A percentile compares a stretch with the other conserved stretches of the same genome.
These are phyloP conservation scores for Hericium rajendrae DNA, from an alignment of 768 basidiomycete genomes.

Conservation along the genomic window DNA sequence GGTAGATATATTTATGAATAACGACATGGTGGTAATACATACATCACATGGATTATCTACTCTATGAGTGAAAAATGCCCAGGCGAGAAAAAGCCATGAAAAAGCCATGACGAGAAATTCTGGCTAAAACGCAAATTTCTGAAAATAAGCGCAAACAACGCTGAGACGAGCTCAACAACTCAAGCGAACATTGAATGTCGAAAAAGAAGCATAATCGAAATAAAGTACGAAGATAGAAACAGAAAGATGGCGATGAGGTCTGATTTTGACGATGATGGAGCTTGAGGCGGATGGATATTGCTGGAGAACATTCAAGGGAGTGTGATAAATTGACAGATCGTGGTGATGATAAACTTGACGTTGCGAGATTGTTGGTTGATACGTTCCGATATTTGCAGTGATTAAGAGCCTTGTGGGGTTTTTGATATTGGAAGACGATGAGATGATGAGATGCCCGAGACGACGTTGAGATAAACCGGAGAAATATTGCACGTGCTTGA, in stretches of 20 bases:
- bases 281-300: not conserved
- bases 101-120: too few species aligned
- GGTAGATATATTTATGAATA: not conserved
- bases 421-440: slow-evolving; percentile 7
- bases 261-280: not conserved
- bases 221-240: not conserved
- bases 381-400: slow-evolving; percentile 13
- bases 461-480: not conserved
- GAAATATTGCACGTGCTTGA: slow-evolving; percentile 11
- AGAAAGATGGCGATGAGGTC: not conserved
- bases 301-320: not conserved
- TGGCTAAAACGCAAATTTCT: too few species aligned
- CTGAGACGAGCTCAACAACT: too few species aligned
- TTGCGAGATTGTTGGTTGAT: not conserved
- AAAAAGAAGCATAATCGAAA: not conserved
- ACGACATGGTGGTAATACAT: not conserved
- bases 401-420: slow-evolving; percentile 24
- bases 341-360: not conserved
- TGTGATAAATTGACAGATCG: not conserved
- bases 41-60: not conserved
- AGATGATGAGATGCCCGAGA: not conserved
- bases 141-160: too few species aligned
- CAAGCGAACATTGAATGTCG: not conserved
- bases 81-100: not conserved
- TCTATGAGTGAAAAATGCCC: not conserved